Evolutionary conservation across 768 basidiomycete genomes (phyloP), one percentile per base, ranked within the genome.

Genomic region (Leccinum olivaceopallidum): DNA sequence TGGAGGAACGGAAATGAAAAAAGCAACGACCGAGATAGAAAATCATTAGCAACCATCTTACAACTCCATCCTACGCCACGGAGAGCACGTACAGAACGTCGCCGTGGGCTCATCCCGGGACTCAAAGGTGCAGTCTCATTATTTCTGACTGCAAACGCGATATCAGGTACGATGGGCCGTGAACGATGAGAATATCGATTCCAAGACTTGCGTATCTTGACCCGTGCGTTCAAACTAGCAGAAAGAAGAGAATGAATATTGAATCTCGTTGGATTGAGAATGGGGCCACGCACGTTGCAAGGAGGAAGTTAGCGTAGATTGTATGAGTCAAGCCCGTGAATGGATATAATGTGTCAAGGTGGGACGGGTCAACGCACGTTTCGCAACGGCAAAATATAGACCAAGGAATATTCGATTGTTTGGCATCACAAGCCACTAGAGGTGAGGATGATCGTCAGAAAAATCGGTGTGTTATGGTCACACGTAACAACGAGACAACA

Each of bases 281-380:
- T 20, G 22, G 20, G 10, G 37, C 14, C 13, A 22, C 13, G 8
- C 53, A 71, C 71, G 61, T 71, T n/a, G 69, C 71, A 47, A 71
- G 60, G 12, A 71, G 53, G 32, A 62, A 72, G 24, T 72, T 72
- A 39, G 69, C 69, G 12, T 71, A 66, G 12, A 71, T 70, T 71
- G 48, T 6, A 47, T 2, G 18, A 14, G 20, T 7, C 4, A 28
- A n/a, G 49, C 28, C 12, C 13, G 22, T 18, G 48, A 34, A 13
- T 56, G 52, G 26, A 20, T 18, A n/a, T 1, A 6, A 13, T 24
- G 36, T 20, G 14, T 13, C 52, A 13, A n/a, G 1, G 37, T 14
- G n/a, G 6, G 28, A 26, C 9, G n/a, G 18, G 2, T 28, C 20
- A 32, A 55, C 70, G 30, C 47, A 72, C 69, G 52, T 56, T 72